Base-by-base conservation (phyloP, 108 stramenopile genomes). In the Craspedostauros australis region DNA sequence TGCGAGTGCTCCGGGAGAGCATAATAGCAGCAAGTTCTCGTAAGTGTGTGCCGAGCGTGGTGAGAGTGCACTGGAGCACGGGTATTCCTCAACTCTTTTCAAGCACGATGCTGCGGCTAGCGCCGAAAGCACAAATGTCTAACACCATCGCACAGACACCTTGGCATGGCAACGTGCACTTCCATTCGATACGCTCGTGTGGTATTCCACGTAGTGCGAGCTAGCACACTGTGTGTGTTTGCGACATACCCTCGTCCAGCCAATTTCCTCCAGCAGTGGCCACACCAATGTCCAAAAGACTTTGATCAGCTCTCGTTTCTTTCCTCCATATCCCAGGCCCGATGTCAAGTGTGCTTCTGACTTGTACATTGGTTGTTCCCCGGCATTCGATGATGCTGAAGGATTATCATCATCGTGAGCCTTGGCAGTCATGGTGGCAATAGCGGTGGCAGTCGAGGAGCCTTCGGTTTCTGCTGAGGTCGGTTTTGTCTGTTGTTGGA, bases 181-280 rank as follows among this genome's bases (percentile, higher is more conserved):
- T n/a, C n/a, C n/a, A 19, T 45, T 47, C 20, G 29, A 24, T 47
- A 39, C 19, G 20, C 39, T 20, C 18, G 20, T 3, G 20, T 4
- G 20, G 3, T 39, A 39, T 19, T 39, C 18, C 3, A 4, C 3
- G 20, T 39, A 4, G 18, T 20, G 39, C 3, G 3, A 19, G 39
- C 18, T 19, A 39, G 20, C 18, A 3, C 3, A 5, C 2, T 2
- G 3, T 4, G 20, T 2, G 20, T 19, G 39, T 39, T 39, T 39
- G 2, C 12, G 2, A 65, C 71, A 46, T 57, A 82, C 80, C 59
- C 65, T 46, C 40, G 50, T 67, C 74, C 74, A 85, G 16, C 79
- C 84, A 23, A 44, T 44, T 24, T 59, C 41, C 16, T 55, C 57
- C 8, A 85, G 62, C 15, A 51, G 32, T n/a, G 79, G 77, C 80